Conservation (phyloP, 169 alveolate species). For the Plasmodium yoelii region DNA sequence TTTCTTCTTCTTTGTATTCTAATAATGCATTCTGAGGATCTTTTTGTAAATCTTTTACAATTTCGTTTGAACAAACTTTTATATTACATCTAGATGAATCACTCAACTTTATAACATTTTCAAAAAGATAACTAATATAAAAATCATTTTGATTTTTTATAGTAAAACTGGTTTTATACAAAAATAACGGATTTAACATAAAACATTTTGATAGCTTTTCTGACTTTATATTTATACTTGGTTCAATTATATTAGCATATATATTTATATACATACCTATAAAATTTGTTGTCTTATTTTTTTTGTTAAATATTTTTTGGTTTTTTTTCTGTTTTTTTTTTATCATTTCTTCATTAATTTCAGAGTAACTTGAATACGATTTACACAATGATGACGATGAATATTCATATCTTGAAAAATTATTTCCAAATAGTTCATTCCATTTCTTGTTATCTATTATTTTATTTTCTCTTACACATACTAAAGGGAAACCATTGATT, state of each 20-base stretch:
- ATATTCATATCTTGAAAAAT: slow-evolving; percentile 39
- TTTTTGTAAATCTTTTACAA: neutral
- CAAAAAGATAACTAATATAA: slow-evolving; percentile 58
- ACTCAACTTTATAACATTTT: slow-evolving; percentile 13
- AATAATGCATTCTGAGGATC: neutral
- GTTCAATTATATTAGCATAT: slow-evolving; percentile 69
- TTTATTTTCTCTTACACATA: slow-evolving; percentile 51
- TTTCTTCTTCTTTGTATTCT: neutral
- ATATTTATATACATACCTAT: slow-evolving; percentile 26
- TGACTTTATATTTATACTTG: slow-evolving; percentile 36
- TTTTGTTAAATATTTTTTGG: slow-evolving; percentile 33
- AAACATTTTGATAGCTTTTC: slow-evolving; percentile 23
- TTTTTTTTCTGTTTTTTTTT: slow-evolving; percentile 49
- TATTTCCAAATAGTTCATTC: slow-evolving; percentile 23
- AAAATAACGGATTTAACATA: slow-evolving; percentile 36
- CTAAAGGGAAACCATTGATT: slow-evolving; percentile 37
- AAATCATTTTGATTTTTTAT: slow-evolving; percentile 43
- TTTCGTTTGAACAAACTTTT: neutral
- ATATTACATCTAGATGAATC: slow-evolving; percentile 14
- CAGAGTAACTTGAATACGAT: slow-evolving; percentile 49
- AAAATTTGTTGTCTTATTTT: slow-evolving; percentile 40
- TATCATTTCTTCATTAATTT: slow-evolving; percentile 38
- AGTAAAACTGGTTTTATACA: slow-evolving; percentile 52
- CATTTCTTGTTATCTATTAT: slow-evolving; percentile 33
- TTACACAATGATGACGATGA: slow-evolving; percentile 34